Conservation (phyloP, 2,329 filamentous ascomycete species). For the Waltergamsia citrina region DNA sequence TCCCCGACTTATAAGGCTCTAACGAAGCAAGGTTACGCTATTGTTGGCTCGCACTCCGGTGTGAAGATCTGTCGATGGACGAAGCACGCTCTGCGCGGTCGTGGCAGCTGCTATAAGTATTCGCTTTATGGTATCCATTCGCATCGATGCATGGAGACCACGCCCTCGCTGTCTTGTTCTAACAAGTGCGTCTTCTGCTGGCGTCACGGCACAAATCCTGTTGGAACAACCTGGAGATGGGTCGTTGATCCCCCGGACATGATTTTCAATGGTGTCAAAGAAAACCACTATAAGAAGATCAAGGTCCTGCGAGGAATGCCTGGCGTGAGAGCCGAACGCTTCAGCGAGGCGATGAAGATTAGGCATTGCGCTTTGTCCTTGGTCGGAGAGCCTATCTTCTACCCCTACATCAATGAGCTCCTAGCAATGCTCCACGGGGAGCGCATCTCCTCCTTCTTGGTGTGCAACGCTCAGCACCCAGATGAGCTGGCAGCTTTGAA, state of each 20-base stretch:
- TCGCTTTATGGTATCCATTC: constrained; percentile 96
- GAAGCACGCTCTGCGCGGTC: constrained; percentile 86
- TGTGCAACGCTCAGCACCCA: constrained; percentile 95
- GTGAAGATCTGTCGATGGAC: constrained; percentile 99
- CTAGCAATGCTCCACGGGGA: constrained; percentile 73
- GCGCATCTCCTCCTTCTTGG: constrained; percentile 86
- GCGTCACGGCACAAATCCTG: constrained; percentile 94
- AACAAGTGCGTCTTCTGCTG: constrained; percentile 99
- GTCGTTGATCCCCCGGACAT: constrained; percentile 82
- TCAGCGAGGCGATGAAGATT: constrained; percentile 86
- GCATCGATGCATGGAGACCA: constrained; percentile 97
- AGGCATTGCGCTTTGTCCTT: constrained; percentile 86
- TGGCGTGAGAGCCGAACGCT: constrained; percentile 83
- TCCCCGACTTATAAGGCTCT: constrained; percentile 83
- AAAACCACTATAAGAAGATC: constrained; percentile 92
- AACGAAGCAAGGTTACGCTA: constrained; percentile 94
- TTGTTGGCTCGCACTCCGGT: constrained; percentile 89
- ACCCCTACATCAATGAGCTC: constrained; percentile 94
- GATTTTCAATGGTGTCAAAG: constrained; percentile 85
- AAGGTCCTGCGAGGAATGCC: constrained; percentile 94
- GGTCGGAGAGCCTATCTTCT: constrained; percentile 97
- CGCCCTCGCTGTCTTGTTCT: constrained; percentile 86
- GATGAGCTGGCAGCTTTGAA: constrained; percentile 75
- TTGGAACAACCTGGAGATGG: constrained; percentile 96
- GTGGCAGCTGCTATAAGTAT: constrained; percentile 95